Base-by-base conservation (phyloP, 2,329 filamentous ascomycete genomes). In the Aureobasidium lini region DNA sequence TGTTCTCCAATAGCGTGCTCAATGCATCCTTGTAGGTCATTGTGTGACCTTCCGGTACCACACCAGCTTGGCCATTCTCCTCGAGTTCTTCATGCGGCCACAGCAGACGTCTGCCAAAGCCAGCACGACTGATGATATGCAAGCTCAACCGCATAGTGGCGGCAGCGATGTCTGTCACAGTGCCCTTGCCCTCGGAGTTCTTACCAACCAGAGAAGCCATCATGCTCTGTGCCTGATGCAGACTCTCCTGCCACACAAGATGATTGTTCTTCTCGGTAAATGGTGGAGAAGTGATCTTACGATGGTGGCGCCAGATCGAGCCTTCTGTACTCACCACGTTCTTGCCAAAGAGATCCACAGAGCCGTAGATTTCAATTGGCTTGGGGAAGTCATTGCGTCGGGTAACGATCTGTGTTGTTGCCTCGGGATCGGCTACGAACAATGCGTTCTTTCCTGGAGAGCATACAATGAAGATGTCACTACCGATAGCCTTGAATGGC, bases 201-300 rank as follows among this genome's bases (percentile, higher is more conserved):
- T 71, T 66, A 0, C 74, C 76, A 5, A 81, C 72, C 84, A 85
- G 89, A 49, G 78, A 76, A 37, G 72, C 69, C 32, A 88, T 66
- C 81, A 89, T 81, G 11, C 80, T 79, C 62, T 81, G 74, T 0
- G 86, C 81, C 73, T 92, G 88, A 60, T 77, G 73, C 59, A 87
- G 75, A 1, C 81, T 79, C 68, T 89, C 85, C 8, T 73, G 74
- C 71, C 85, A 89, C 1, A 88, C 84, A 29, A 88, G 70, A 13
- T 79, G 77, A 60, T 89, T 86, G 70, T 90, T 92, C 73, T 81
- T 84, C 74, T 93, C 89, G 60, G 86, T 89, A 71, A 93, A 92
- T 4, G 83, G 83, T 0, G 87, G 84, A 31, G 85, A 82, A 0
- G 84, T 87, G 44, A 85, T 80, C 72, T 88, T 90, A 62, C 88